A percentile compares a stretch with the other conserved stretches of the same genome.
Conservation (phyloP, 2,329 filamentous ascomycete genomes). For the Pseudocercospora musae region DNA sequence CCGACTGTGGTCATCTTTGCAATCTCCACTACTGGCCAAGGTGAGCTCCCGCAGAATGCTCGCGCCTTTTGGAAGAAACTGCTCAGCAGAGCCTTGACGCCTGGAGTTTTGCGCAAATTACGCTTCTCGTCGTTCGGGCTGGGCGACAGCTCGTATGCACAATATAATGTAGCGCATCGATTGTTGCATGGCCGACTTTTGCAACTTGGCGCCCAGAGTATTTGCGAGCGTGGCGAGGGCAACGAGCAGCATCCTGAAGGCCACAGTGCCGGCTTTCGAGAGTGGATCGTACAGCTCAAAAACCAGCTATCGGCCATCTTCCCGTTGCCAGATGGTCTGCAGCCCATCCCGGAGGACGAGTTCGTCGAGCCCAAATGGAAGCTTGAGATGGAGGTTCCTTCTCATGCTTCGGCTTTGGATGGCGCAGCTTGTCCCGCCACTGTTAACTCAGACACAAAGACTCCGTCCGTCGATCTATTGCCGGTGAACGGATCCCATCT, state of each 20-base stretch:
- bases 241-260: constrained; percentile 94
- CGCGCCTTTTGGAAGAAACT: constrained; percentile 80
- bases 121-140: constrained; percentile 84
- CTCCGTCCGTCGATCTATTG: constrained; percentile 48
- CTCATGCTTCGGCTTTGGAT: neutral
- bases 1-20: constrained; percentile 68
- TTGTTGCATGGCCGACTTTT: constrained; percentile 81
- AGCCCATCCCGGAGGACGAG: constrained; percentile 69
- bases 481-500: constrained; percentile 56
- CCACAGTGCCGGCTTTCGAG: constrained; percentile 48
- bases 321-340: constrained; percentile 64
- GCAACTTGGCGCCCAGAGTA: constrained; percentile 75
- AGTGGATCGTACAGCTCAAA: constrained; percentile 55
- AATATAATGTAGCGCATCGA: constrained; percentile 88
- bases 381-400: constrained; percentile 38
- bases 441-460: neutral
- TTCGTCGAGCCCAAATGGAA: constrained; percentile 74
- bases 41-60: constrained; percentile 84
- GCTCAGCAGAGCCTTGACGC: constrained; percentile 71
- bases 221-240: constrained; percentile 77
- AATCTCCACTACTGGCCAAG: constrained; percentile 90
- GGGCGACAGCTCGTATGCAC: constrained; percentile 90
- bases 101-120: constrained; percentile 64
- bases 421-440: neutral
- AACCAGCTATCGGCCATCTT: constrained; percentile 63